Evolutionary conservation across 805 yeast species (phyloP), one percentile per base, ranked within the genome.

Genomic region (Candida namnaoensis): DNA sequence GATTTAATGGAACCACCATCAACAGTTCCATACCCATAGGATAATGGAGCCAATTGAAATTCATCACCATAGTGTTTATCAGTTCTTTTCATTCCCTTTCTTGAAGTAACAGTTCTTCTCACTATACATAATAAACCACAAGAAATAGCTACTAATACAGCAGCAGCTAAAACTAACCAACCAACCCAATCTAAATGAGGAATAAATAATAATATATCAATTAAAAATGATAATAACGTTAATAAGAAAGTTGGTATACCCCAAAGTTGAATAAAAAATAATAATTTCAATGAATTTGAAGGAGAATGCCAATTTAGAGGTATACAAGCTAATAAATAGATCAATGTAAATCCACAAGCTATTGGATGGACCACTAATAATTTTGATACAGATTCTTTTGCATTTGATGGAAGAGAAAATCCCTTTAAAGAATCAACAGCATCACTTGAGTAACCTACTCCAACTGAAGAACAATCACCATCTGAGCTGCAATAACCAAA

Each of bases 121-220:
- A 82, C 71, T 41, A 85, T 70, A 57, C 95, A 87, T 15, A 84
- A 61, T 47, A 81, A 57, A 2, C 88, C 72, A 1, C 87, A 79
- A 27, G 77, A 69, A 2, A 81, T 47, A 0, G 91, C 82, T 37
- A 80, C 68, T 30, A 81, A 58, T 2, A 82, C 73, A 0, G 93
- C 76, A 1, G 91, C 75, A 0, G 77, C 78, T 25, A 90, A 64
- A 44, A 85, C 73, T 39, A 83, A 64, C 97, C 97, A 91, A 25
- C 96, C 96, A 37, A 82, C 74, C 80, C 88, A 88, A 41, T 77
- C 72, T 41, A 91, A 63, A 54, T 79, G 78, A 3, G 90, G 85
- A 2, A 81, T 72, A 52, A 91, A 91, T 39, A 91, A 60, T 35
- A 90, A 60, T 34, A 90, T 74, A 57, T 91, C 98, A 4, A 87